Conservation (phyloP, 208 protist species). For the Endotrypanum monterogeii region DNA sequence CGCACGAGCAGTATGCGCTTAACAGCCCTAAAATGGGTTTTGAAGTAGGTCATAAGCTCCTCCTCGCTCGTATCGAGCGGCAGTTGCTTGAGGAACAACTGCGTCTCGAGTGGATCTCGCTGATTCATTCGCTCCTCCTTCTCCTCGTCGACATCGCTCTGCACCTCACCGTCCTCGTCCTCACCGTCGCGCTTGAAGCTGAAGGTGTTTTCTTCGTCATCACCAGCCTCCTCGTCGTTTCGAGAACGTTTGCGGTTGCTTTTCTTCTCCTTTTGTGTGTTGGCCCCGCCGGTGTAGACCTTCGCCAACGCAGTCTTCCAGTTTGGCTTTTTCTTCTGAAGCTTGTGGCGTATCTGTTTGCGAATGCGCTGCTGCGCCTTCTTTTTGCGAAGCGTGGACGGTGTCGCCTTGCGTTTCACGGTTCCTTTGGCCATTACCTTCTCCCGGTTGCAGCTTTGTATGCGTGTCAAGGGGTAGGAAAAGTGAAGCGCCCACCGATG, state of each 20-base stretch:
- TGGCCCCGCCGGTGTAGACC: constrained; percentile 43
- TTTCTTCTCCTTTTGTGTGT: constrained; percentile 30
- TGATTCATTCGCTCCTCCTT: constrained; percentile 86
- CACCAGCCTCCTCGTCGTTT: constrained; percentile 17
- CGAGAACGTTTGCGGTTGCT: constrained; percentile 50
- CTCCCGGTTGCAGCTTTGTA: background rate
- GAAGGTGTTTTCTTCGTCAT: constrained; percentile 41
- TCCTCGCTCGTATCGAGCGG: constrained; percentile 88
- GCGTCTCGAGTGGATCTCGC: constrained; percentile 83
- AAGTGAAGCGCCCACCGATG: background rate
- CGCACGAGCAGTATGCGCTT: constrained; percentile 87
- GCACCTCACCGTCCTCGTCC: constrained; percentile 75
- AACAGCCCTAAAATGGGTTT: constrained; percentile 69
- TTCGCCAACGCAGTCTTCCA: constrained; percentile 78
- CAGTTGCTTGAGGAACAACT: constrained; percentile 87
- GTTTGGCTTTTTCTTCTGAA: constrained; percentile 77
- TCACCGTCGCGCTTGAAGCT: constrained; percentile 35
- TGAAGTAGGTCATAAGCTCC: constrained; percentile 77
- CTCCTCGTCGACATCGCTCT: constrained; percentile 91
- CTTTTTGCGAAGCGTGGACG: constrained; percentile 83
- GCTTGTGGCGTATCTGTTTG: constrained; percentile 81
- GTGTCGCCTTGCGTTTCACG: constrained; percentile 81
- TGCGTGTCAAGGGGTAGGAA: background rate
- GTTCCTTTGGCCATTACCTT: constrained; percentile 70
- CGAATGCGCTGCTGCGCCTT: constrained; percentile 88